Evolutionary conservation across 441 rosid species (phyloP), one percentile per base, ranked within the genome.

Genomic region (Gossypium schwendimanii): DNA sequence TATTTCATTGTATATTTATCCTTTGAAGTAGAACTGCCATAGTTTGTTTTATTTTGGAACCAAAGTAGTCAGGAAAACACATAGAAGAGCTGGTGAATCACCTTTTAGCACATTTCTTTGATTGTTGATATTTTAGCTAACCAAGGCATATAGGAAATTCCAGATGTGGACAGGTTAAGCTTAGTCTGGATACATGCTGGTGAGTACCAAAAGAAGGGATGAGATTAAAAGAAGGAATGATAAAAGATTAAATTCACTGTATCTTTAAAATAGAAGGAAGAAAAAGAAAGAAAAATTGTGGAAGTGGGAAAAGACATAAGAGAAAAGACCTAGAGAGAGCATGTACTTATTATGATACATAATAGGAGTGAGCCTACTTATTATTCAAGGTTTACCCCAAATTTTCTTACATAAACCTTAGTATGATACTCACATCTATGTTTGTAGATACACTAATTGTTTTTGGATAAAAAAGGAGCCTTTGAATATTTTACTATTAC

Each of bases 81-180:
- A 50, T 50, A 28, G 28, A 15, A 26, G 70, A 66, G 6, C 57
- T 66, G 47, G 21, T 24, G 21, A 66, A 66, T 36, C 21, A 0
- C 57, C 14, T 7, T 66, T 66, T 45, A 66, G 20, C 14, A 18
- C 20, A 24, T 66, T 66, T 65, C 18, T 66, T 66, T 44, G 36
- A 23, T 65, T n/a, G 70, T 47, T 14, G 70, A 65, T 65, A 65
- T 45, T 24, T 65, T 45, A 64, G 10, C 57, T 47, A 65, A 21
- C 36, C 11, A 14, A 23, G 0, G 14, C 70, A 65, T 41, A 9
- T 39, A 39, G 26, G 24, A 65, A 23, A 23, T 45, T 2, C 39
- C 21, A 65, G 17, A 65, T 6, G 1, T 14, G 39, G 57, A 14
- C 33, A 23, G 14, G 7, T 45, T 47, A 45, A 65, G 70, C 39